Evolutionary conservation across 306 rosid species (phyloP).

Genomic region (Castanea mollissima): DNA sequence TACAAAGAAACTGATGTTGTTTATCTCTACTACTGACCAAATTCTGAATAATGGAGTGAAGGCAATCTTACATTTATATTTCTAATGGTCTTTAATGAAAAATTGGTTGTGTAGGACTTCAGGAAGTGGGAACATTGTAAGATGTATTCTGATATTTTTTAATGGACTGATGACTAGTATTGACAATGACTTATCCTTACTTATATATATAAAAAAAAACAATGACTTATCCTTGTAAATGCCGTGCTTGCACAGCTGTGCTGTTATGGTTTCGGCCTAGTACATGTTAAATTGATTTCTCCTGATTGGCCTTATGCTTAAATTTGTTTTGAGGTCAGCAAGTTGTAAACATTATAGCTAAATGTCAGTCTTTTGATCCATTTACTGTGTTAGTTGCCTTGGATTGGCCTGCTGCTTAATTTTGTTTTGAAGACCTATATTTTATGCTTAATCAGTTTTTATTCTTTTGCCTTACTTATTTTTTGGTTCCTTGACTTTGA

Average conservation of each 20-base stretch:
- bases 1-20: neutral
- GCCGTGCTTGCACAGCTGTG: neutral
- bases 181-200: neutral
- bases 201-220: no score
- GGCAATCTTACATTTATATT: neutral
- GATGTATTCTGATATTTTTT: neutral
- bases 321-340: neutral
- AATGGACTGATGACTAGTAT: neutral
- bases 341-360: neutral
- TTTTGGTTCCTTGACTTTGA: constrained; percentile 21
- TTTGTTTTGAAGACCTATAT: neutral
- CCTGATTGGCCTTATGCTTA: neutral
- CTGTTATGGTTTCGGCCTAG: neutral
- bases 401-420: neutral
- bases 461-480: constrained; percentile 12
- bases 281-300: neutral
- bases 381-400: neutral
- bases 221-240: neutral
- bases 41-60: neutral
- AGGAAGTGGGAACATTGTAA: neutral
- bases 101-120: neutral
- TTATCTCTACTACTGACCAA: neutral
- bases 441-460: neutral
- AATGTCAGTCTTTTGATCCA: neutral
- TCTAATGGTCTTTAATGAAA: neutral